Percentiles rank a stretch among this genome's conserved stretches.
These are phyloP conservation scores for Acanthamoeba triangularis DNA, from an alignment of 208 protist species.

Conservation along the genomic window DNA sequence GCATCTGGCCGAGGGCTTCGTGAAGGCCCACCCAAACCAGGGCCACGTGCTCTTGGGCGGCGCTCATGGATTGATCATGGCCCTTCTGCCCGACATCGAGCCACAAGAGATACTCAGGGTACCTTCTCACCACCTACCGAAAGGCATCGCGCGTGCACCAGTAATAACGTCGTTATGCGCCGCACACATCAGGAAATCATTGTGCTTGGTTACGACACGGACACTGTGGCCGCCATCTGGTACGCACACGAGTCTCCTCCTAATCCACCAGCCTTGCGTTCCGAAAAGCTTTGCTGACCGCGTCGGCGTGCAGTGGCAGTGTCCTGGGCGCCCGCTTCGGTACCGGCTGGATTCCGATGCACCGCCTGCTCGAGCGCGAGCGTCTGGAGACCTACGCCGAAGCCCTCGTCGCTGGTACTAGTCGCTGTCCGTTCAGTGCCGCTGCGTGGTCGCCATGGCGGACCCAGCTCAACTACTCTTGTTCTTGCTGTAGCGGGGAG, in stretches of 20 bases:
- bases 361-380: background rate
- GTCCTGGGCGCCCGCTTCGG: conserved; percentile 3
- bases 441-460: background rate
- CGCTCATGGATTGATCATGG: conserved; percentile 3
- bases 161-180: background rate
- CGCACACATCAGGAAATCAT: background rate
- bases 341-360: background rate
- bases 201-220: background rate
- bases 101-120: conserved; percentile 2
- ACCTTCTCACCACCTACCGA: background rate
- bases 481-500: background rate
- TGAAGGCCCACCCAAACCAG: conserved; percentile 36
- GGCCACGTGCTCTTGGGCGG: background rate
- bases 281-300: background rate
- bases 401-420: background rate
- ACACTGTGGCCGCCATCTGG: conserved; percentile 38
- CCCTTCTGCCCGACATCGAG: conserved; percentile 11
- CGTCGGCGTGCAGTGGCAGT: background rate
- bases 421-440: background rate
- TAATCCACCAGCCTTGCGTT: background rate
- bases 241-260: background rate
- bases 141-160: background rate
- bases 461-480: background rate
- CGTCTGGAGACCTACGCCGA: background rate
- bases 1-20: conserved; percentile 4